Evolutionary conservation across 768 basidiomycete species (phyloP).

Genomic region (Gyrodon lividus): DNA sequence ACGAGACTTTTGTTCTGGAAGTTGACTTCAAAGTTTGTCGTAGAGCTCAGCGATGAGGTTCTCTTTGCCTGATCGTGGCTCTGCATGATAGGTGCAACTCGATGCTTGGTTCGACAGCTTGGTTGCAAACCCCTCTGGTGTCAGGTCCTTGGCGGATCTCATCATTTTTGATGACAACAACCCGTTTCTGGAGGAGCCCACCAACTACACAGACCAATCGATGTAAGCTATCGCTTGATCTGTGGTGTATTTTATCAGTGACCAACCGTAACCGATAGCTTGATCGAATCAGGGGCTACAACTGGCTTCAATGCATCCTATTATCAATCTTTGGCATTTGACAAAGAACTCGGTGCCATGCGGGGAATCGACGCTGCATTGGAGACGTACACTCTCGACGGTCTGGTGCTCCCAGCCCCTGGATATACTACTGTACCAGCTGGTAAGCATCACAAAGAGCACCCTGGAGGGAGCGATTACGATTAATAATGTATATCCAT

Average conservation of each 20-base stretch:
- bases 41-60: not conserved
- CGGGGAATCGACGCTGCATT: slow-evolving; percentile 56
- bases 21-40: slow-evolving; percentile 58
- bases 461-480: not conserved
- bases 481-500: not conserved
- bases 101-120: slow-evolving; percentile 47
- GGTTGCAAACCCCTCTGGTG: slow-evolving; percentile 54
- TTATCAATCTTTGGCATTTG: slow-evolving; percentile 43
- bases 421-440: slow-evolving; percentile 21
- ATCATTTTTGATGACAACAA: slow-evolving; percentile 55
- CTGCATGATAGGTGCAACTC: slow-evolving; percentile 45
- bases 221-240: slow-evolving; percentile 20
- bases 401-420: slow-evolving; percentile 45
- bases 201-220: slow-evolving; percentile 35
- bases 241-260: slow-evolving; percentile 24
- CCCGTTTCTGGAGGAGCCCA: slow-evolving; percentile 45
- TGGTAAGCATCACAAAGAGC: slow-evolving; percentile 5
- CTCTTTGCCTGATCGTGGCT: not conserved
- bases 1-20: slow-evolving; percentile 54
- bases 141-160: slow-evolving; percentile 55
- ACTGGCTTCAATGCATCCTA: slow-evolving; percentile 34
- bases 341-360: slow-evolving; percentile 48
- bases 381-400: slow-evolving; percentile 44
- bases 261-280: slow-evolving; percentile 4
- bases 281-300: slow-evolving; percentile 26